A percentile compares a stretch with the other conserved stretches of the same genome.
These are phyloP conservation scores for Oryza nivara DNA, from an alignment of 176 grass and related monocot genomes.

Conservation along the genomic window DNA sequence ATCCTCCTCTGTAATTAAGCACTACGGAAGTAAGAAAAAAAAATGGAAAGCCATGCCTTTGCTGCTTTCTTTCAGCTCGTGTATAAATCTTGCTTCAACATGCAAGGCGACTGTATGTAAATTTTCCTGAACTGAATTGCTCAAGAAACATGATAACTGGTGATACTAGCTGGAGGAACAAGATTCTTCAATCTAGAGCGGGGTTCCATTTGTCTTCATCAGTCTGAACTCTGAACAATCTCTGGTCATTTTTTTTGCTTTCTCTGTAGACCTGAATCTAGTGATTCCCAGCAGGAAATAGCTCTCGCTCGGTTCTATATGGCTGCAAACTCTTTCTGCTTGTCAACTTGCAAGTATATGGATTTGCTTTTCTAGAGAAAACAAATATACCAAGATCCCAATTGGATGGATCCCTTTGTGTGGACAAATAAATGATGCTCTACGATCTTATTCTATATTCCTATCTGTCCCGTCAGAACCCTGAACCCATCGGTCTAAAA, in stretches of 20 bases:
- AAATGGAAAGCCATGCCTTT: background rate
- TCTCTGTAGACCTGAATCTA: background rate
- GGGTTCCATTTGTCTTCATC: background rate
- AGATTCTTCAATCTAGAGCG: background rate
- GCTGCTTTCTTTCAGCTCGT: background rate
- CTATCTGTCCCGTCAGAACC: background rate
- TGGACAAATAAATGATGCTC: background rate
- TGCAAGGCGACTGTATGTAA: background rate
- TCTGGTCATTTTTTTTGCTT: background rate
- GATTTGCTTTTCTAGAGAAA: background rate
- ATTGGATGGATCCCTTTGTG: background rate
- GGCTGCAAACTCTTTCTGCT: background rate
- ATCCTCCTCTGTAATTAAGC: constrained; percentile 23
- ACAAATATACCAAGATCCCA: background rate
- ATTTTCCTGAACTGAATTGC: background rate
- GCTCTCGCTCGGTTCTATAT: background rate
- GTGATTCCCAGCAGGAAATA: background rate
- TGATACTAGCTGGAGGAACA: background rate
- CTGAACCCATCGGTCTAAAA: background rate
- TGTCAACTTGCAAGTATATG: background rate
- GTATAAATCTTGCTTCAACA: background rate
- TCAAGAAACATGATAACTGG: background rate
- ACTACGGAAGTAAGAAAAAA: background rate
- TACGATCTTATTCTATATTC: background rate
- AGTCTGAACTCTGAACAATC: background rate